A percentile compares a stretch with the other conserved stretches of the same genome.
phyloP scores from a whole-genome alignment of 306 rosid species.

The Pyrus communis region DNA sequence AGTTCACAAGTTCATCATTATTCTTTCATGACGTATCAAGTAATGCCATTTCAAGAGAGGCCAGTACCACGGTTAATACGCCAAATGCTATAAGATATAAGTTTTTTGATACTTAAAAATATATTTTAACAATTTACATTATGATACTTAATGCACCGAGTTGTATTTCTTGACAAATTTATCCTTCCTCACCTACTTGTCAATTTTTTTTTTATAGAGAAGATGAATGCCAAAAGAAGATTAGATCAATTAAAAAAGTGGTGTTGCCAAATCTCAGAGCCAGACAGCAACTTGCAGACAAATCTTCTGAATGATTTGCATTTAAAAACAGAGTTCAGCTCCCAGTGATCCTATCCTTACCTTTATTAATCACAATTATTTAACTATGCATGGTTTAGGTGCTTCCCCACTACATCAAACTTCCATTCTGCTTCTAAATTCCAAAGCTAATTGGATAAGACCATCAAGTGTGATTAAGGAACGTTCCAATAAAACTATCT shows the following conservation, averaged over 20 bases:
- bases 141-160: too few species aligned
- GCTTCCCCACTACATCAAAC: slow-evolving; percentile 47
- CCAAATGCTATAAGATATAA: too few species aligned
- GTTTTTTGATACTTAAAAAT: too few species aligned
- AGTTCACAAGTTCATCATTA: not conserved
- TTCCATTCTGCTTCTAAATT: slow-evolving; percentile 22
- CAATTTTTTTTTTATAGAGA: slow-evolving; percentile 17
- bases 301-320: slow-evolving; percentile 20
- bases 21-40: slow-evolving; percentile 29
- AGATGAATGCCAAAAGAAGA: slow-evolving; percentile 21
- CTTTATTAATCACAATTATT: not conserved
- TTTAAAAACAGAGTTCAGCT: slow-evolving; percentile 5
- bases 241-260: slow-evolving; percentile 28
- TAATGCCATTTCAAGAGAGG: slow-evolving; percentile 17
- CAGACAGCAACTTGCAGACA: slow-evolving; percentile 37
- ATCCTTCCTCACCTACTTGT: slow-evolving; percentile 29
- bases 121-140: too few species aligned
- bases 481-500: slow-evolving; percentile 9
- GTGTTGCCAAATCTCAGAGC: slow-evolving; percentile 41
- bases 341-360: not conserved
- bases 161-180: too few species aligned
- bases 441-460: slow-evolving; percentile 41
- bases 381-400: slow-evolving; percentile 19
- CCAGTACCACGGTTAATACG: too few species aligned
- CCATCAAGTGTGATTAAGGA: slow-evolving; percentile 8